Evolutionary conservation across 495 filamentous ascomycete species (phyloP).

Genomic region (Aspergillus taichungensis): DNA sequence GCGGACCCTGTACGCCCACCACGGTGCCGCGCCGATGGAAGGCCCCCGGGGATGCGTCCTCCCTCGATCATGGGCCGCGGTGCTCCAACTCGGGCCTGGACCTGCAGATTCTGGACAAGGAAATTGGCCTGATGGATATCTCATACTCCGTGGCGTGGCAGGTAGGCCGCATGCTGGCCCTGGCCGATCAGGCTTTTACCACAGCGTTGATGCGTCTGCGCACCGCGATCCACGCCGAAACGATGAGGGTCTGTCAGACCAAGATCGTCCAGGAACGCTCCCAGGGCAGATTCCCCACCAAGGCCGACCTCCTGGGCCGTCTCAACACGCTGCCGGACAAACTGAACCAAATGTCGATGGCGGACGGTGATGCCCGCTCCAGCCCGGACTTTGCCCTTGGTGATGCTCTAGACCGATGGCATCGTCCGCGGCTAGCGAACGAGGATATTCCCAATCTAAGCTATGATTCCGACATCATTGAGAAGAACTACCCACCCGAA

Average conservation of each 20-base stretch:
- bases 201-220: constrained; percentile 19
- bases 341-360: background rate
- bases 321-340: background rate
- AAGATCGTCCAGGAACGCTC: no score
- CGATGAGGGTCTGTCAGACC: no score
- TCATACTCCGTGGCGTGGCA: constrained; percentile 42
- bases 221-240: background rate
- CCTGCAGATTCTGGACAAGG: constrained; percentile 37
- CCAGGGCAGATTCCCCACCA: no score
- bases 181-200: constrained; percentile 19
- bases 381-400: background rate
- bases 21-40: no score
- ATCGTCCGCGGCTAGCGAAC: background rate
- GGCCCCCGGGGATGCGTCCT: no score
- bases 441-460: background rate
- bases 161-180: constrained; percentile 29
- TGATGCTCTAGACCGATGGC: background rate
- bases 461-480: background rate
- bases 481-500: background rate
- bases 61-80: background rate
- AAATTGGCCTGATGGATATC: constrained; percentile 39
- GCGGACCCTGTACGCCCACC: background rate
- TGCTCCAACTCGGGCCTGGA: constrained; percentile 9
- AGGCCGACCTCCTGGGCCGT: no score
- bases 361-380: no score